Base-by-base conservation (phyloP, 129 eudicot species). In the Calendula officinalis region DNA sequence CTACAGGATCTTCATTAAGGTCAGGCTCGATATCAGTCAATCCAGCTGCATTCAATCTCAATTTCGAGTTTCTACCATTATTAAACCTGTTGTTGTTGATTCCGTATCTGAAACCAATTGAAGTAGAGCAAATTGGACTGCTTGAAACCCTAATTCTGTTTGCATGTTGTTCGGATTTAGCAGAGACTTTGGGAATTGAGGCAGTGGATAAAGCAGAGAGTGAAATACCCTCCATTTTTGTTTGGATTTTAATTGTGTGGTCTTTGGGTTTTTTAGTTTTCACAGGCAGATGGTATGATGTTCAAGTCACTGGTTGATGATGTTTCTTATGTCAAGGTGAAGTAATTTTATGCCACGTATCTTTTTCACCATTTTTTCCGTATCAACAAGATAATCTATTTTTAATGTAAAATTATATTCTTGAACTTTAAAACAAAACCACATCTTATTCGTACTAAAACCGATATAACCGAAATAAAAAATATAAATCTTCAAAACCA, bases 1-100 rank as follows among this genome's bases (percentile, higher is more conserved):
- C 98, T n/a, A 60, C 77, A 7, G 90, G 90, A 49, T 91, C 98
- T 72, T 91, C 98, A 74, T 80, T 82, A 9, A 91, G 73, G n/a
- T 91, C 98, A 12, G 94, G 90, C 68, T 91, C 98, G 48, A 84
- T 78, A 39, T 91, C 86, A 3, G 95, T 16, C 43, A 91, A 40
- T 52, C 94, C 96, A 58, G 90, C 90, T 15, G 89, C 96, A 59
- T 71, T 66, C 80, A 86, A 80, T 70, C 80, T 86, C 54, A 60
- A 77, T 40, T 53, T 72, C 68, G 75, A 4, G 10, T 68, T 75
- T 35, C 78, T 74, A 46, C 41, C 30, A 22, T 22, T 9, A 14
- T 22, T 58, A 22, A 12, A 5, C 33, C 49, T 37, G 51, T 66
- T 49, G 66, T 38, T 57, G 22, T 0, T 66, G 55, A 33, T 66